Conservation (phyloP, 768 basidiomycete genomes). For the Pulveroboletus sp. region DNA sequence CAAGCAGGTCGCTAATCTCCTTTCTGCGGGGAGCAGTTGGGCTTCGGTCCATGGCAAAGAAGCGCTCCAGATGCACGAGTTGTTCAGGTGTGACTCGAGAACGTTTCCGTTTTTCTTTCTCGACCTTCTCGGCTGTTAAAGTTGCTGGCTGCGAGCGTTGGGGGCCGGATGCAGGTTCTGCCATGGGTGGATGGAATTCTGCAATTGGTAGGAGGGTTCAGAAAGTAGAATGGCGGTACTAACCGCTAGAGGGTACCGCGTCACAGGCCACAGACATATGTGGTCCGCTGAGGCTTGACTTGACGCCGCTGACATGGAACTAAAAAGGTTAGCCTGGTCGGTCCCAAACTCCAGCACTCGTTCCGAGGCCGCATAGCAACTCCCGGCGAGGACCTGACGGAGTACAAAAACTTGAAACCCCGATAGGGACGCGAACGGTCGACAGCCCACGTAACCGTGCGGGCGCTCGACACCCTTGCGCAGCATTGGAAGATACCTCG, state of each 20-base stretch:
- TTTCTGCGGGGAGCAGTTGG: conserved; percentile 67
- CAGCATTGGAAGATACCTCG: too few relatives aligned
- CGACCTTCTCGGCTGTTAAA: conserved; percentile 24
- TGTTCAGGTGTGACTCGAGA: conserved; percentile 78
- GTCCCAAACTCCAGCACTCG: conserved; percentile 8
- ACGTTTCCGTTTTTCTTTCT: conserved; percentile 64
- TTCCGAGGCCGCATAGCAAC: conserved; percentile 32
- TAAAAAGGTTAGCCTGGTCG: conserved; percentile 20
- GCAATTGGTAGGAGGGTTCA: conserved; percentile 25
- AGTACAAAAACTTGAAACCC: conserved; percentile 8
- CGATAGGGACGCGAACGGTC: neutral
- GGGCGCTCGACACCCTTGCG: too few relatives aligned
- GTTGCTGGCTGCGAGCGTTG: conserved; percentile 34
- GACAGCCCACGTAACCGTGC: conserved; percentile 1
- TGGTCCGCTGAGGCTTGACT: conserved; percentile 18
- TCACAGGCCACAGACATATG: conserved; percentile 27
- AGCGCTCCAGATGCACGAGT: conserved; percentile 66
- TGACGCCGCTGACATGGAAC: conserved; percentile 29
- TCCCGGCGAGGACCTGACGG: conserved; percentile 22
- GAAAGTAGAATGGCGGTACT: conserved; percentile 26
- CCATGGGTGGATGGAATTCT: conserved; percentile 17
- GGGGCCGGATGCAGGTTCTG: conserved; percentile 34
- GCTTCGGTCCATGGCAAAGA: conserved; percentile 64
- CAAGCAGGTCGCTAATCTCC: conserved; percentile 68
- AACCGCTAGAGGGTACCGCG: conserved; percentile 15